Base-by-base conservation (phyloP, 352 stramenopile genomes). In the Phytophthora vignae region DNA sequence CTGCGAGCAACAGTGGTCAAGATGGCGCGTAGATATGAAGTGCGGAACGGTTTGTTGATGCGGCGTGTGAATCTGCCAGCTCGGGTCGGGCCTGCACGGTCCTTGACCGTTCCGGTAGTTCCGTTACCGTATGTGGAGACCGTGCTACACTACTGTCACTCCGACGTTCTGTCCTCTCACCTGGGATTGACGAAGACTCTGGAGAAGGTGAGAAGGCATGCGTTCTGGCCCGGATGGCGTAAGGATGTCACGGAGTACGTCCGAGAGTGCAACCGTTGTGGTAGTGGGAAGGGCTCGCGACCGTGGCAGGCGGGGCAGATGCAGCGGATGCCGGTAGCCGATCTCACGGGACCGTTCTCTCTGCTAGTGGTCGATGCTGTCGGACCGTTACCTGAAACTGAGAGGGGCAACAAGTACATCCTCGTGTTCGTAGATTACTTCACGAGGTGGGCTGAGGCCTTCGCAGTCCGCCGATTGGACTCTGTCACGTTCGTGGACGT, bases 101-200 rank as follows among this genome's bases (percentile, higher is more conserved):
- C 55, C 0, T n/a, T 64, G 5, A 55, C 12, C 3, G 55, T 71
- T 7, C 55, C 55, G 0, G 55, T 60, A 15, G 14, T 71, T 8
- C 55, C 64, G 1, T 10, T 48, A 8, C 10, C 48, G 15, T 71
- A 55, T 14, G 31, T 71, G 1, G 64, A 57, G 3, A 66, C 64
- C 2, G 64, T 71, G 5, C 27, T 71, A 7, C 46, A 65, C 19
- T 62, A 42, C 46, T 71, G 64, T 33, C 64, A 65, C n/a, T 9
- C 21, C 0, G 64, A 66, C 19, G 5, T 66, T 2, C 9, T 66
- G 38, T 60, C 56, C 4, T 33, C 49, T 1, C 49, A 66, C 21
- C 22, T 52, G 48, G 56, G 64, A 11, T 2, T 60, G 3, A 65
- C 36, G 0, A 61, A 71, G 38, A 66, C 56, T 0, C 4, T 50